Base-by-base conservation (phyloP, 75 land plant genomes). In the Azolla pinnata region DNA sequence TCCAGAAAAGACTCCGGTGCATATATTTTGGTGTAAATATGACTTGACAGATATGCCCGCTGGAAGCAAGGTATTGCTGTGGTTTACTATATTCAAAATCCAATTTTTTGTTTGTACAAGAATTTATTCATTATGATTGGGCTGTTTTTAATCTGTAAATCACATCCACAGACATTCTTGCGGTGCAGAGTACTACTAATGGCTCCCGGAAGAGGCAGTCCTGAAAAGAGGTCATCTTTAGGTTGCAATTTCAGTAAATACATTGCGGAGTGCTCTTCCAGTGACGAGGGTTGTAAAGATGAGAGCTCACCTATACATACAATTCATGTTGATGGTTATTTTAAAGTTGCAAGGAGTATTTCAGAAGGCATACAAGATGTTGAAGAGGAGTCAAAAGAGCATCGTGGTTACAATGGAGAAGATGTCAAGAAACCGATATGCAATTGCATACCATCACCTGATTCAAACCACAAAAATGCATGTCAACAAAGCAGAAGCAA, bases 1-100 rank as follows among this genome's bases (percentile, higher is more conserved):
- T 65, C 97, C 97, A 38, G 97, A 91, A 51, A 84, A 33, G 80
- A 91, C 97, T 29, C 97, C 97, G 31, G 59, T 91, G 44, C 95
- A 91, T 65, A 88, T 95, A 1, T 91, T 82, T 57, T 56, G 88
- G 31, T 91, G 97, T 67, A 87, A 77, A 57, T 91, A 91, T 67
- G 97, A 91, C 70, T 51, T 91, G 57, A 77, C 82, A 44, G 97
- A 91, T 55, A 91, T 91, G 97, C 97, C 97, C 28, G 65, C 82
- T 63, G 95, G 89, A 55, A 91, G 95, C 7, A 91, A 91, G 83
- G 97, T 90, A 59, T 64, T 69, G 40, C 5, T 12, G 12, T 5
- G 12, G 5, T 12, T 35, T 5, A 35, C 12, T 35, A 5, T 5
- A 35, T 35, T 5, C 40, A 35, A 35, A 35, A 35, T 5, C 40